phyloP scores from a whole-genome alignment of 192 early-diverging fungal species.

The Podila minutissima region DNA sequence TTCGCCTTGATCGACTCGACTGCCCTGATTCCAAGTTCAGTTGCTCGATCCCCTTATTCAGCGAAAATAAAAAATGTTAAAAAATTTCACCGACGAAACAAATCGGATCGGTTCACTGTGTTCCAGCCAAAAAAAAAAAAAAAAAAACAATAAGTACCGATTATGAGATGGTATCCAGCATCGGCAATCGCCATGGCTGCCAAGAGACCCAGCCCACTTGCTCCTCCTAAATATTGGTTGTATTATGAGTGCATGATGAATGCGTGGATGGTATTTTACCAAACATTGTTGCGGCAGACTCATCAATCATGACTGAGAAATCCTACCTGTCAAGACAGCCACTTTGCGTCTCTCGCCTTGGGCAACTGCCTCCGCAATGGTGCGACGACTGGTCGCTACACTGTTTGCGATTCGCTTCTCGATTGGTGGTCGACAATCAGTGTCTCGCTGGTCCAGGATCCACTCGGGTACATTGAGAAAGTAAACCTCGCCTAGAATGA shows the following conservation, averaged over 20 bases:
- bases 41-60: slow-evolving; percentile 37
- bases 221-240: slow-evolving; percentile 13
- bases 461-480: slow-evolving; percentile 40
- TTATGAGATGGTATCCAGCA: slow-evolving; percentile 46
- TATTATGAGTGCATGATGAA: no score
- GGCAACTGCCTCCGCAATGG: slow-evolving; percentile 10
- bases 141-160: slow-evolving; percentile 7
- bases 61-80: not conserved
- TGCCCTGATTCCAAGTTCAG: slow-evolving; percentile 31
- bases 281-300: not conserved
- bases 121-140: not conserved
- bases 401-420: slow-evolving; percentile 31
- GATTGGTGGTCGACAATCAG: not conserved
- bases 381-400: slow-evolving; percentile 19
- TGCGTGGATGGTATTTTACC: no score
- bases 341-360: slow-evolving; percentile 34
- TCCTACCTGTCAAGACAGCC: slow-evolving; percentile 35
- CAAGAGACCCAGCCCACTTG: slow-evolving; percentile 30
- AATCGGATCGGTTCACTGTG: not conserved
- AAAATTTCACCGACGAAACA: not conserved
- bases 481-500: slow-evolving; percentile 24
- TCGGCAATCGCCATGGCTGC: slow-evolving; percentile 38
- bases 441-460: slow-evolving; percentile 22
- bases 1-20: slow-evolving; percentile 41
- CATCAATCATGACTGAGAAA: not conserved